Conservation (phyloP, 371 early-diverging fungal genomes). For the Rhizopus microsporus region DNA sequence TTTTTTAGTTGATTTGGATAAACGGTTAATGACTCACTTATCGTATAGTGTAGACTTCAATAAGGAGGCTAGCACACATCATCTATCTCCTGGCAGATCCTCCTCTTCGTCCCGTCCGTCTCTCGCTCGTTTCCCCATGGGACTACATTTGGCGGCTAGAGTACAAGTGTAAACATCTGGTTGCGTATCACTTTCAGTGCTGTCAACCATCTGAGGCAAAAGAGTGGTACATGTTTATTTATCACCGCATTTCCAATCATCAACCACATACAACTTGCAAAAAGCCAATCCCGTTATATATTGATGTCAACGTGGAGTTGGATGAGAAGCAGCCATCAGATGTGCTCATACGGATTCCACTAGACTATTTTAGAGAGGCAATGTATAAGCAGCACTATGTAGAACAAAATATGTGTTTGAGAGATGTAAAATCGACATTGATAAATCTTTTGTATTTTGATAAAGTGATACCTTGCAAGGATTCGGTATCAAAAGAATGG, state of each 20-base stretch:
- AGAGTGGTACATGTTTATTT: conserved; percentile 47
- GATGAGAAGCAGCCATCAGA: background rate
- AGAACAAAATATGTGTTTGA: background rate
- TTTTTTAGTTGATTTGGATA: background rate
- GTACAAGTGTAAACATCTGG: conserved; percentile 9
- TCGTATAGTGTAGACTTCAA: background rate
- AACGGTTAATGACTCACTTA: background rate
- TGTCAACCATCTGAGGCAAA: conserved; percentile 14
- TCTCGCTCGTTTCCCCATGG: conserved; percentile 10
- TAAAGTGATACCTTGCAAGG: background rate
- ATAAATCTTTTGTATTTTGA: background rate
- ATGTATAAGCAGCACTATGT: background rate
- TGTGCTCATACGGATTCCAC: conserved; percentile 10
- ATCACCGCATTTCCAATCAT: conserved; percentile 9
- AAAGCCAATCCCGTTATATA: conserved; percentile 16
- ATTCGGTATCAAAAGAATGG: background rate
- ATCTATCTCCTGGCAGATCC: conserved; percentile 15
- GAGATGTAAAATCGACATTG: background rate
- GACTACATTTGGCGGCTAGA: conserved; percentile 21
- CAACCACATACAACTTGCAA: conserved; percentile 24
- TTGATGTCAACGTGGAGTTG: conserved; percentile 17
- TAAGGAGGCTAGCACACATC: conserved; percentile 18
- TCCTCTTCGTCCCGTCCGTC: conserved; percentile 13
- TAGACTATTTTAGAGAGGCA: conserved; percentile 5
- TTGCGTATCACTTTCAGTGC: conserved; percentile 23